Evolutionary conservation across 768 basidiomycete genomes (phyloP).

Genomic region (Agrocybe pediades): DNA sequence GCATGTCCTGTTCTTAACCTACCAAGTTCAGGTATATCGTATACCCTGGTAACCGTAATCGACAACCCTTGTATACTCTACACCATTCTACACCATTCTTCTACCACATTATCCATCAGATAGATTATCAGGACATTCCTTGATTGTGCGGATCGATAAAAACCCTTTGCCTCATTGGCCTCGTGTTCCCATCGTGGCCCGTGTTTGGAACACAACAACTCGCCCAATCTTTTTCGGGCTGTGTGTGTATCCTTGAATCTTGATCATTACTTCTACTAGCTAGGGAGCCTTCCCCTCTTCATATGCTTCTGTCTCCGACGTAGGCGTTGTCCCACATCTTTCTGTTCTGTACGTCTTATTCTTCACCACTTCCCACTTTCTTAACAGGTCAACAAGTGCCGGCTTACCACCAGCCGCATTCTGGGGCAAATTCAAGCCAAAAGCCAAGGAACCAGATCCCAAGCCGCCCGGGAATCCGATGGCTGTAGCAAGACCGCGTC

Average conservation of each 20-base stretch:
- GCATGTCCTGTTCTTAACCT: not conserved
- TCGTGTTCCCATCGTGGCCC: slow-evolving; percentile 60
- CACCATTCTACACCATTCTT: not conserved
- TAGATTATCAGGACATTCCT: slow-evolving; percentile 11
- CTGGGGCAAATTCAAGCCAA: slow-evolving; percentile 74
- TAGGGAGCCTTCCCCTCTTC: slow-evolving; percentile 23
- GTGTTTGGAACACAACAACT: slow-evolving; percentile 20
- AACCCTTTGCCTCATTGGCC: slow-evolving; percentile 39
- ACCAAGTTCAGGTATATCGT: not conserved
- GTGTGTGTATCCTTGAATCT: slow-evolving; percentile 25
- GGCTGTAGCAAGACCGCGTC: slow-evolving; percentile 57
- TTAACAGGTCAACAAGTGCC: slow-evolving; percentile 63
- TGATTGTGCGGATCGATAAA: slow-evolving; percentile 24
- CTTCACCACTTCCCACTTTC: slow-evolving; percentile 33
- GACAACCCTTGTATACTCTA: not conserved
- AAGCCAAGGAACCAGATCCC: slow-evolving; percentile 30
- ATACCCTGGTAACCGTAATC: not conserved
- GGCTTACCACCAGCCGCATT: slow-evolving; percentile 51
- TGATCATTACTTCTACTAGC: slow-evolving; percentile 25
- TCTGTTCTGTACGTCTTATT: slow-evolving; percentile 27
- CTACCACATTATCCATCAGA: slow-evolving; percentile 7
- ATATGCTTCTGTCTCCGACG: slow-evolving; percentile 85
- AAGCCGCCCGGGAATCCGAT: slow-evolving; percentile 34
- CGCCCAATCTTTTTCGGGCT: slow-evolving; percentile 28
- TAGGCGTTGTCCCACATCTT: slow-evolving; percentile 40